Evolutionary conservation across 108 stramenopile species (phyloP).

Genomic region (Fistulifera pelliculosa): DNA sequence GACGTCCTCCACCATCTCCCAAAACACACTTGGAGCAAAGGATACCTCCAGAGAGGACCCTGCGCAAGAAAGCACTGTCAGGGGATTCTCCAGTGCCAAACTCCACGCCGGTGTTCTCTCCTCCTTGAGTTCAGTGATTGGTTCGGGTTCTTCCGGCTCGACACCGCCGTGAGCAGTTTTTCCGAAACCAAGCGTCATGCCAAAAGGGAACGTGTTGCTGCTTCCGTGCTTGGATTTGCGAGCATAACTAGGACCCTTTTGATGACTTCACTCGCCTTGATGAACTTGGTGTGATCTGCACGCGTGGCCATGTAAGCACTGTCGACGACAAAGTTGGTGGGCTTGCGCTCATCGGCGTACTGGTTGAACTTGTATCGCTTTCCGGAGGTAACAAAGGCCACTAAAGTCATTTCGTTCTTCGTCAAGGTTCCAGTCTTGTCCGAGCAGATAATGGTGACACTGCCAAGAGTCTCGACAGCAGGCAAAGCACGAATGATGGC

Average conservation of each 20-base stretch:
- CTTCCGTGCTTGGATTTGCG: constrained; percentile 14
- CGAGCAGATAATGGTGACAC: constrained; percentile 89
- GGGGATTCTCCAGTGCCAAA: constrained; percentile 51
- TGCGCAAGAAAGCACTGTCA: constrained; percentile 37
- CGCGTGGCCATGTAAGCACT: constrained; percentile 50
- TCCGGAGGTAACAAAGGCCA: constrained; percentile 68
- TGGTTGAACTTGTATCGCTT: constrained; percentile 65
- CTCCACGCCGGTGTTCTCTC: constrained; percentile 13
- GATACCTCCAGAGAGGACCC: constrained; percentile 61
- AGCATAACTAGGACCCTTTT: constrained; percentile 23
- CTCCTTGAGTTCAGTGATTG: background rate
- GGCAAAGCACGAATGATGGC: constrained; percentile 87
- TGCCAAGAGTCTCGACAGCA: constrained; percentile 96
- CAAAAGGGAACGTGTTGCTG: constrained; percentile 15
- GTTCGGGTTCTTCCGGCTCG: constrained; percentile 10
- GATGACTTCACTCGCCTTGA: constrained; percentile 24
- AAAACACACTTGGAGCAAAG: constrained; percentile 69
- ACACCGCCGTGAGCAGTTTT: constrained; percentile 26
- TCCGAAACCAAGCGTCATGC: constrained; percentile 5
- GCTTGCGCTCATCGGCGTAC: constrained; percentile 41
- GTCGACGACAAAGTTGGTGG: constrained; percentile 55
- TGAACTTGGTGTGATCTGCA: constrained; percentile 34
- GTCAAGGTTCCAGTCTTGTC: constrained; percentile 93
- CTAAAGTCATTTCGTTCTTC: constrained; percentile 87
- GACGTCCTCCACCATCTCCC: constrained; percentile 58